Evolutionary conservation across 352 stramenopile species (phyloP), one percentile per base, ranked within the genome.

Genomic region (Pythium phragmitis): DNA sequence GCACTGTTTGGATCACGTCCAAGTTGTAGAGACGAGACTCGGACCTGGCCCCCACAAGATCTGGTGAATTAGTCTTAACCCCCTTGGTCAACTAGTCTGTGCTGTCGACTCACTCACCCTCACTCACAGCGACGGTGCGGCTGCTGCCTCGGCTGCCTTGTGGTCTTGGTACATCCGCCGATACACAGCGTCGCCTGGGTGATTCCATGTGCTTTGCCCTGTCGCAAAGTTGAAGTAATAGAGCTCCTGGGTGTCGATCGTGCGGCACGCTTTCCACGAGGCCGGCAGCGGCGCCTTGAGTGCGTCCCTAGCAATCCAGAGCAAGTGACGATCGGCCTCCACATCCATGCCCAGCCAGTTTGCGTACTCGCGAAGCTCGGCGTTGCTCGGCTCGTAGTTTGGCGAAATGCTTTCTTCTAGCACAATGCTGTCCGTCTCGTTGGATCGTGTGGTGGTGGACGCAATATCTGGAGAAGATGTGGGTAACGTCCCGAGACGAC

Each of bases 231-330:
- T 98, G 69, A 98, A 98, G 69, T 98, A 98, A 70, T 98, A 98
- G 57, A 98, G 96, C 70, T 98, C 92, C 30, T 96, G 84, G 57
- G 92, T 97, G 71, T 97, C 88, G 21, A 80, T 94, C 26, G 89
- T 97, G 72, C 97, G 98, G 73, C 92, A 98, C n/a, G 92, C 89
- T 72, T 98, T 98, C 92, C 92, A 98, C 63, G 97, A 87, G 51
- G 94, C 76, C 23, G 91, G 92, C 14, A 98, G 72, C 23, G 92
- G 91, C 16, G 92, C 91, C 68, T 92, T 97, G 8, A 98, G 75
- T 2, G 91, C 92, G 67, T 98, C 92, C 23, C 89, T 80, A 8
- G 92, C 91, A 69, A 98, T 98, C 87, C 88, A 98, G 56, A 97
- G 94, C 14, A 98, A 70, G 48, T 97, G 87, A 12, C 75, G 62